A percentile compares a stretch with the other conserved stretches of the same genome.
Conservation (phyloP, 202 grass and related monocot species). For the Zizania palustris region DNA sequence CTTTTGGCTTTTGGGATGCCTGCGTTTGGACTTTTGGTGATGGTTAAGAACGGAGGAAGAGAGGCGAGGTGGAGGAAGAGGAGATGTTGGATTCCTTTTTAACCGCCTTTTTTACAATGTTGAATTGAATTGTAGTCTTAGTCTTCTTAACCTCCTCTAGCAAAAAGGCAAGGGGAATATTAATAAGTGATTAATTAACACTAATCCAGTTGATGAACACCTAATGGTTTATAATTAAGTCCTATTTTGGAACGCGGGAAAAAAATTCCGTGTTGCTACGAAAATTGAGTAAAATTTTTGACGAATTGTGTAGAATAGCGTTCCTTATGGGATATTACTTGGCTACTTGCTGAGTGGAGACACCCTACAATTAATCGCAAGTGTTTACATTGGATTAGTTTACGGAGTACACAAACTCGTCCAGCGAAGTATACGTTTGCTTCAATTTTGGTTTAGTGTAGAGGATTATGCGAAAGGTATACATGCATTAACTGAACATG, state of each 20-base stretch:
- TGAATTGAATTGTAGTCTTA: constrained; percentile 8
- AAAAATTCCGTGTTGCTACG: too few relatives aligned
- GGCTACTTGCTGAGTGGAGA: too few relatives aligned
- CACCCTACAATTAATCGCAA: too few relatives aligned
- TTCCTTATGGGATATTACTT: too few relatives aligned
- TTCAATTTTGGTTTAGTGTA: not conserved
- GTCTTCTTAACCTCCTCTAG: not conserved
- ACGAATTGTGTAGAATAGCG: too few relatives aligned
- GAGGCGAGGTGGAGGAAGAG: not conserved
- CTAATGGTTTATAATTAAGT: too few relatives aligned
- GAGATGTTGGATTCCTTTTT: constrained; percentile 2
- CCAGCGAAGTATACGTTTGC: too few relatives aligned
- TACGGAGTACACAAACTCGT: too few relatives aligned
- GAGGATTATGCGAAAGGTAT: not conserved
- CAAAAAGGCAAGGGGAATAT: not conserved
- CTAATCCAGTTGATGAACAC: too few relatives aligned
- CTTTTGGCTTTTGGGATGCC: constrained; percentile 21
- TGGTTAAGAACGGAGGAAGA: not conserved
- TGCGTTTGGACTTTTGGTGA: constrained; percentile 35
- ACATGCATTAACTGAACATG: not conserved
- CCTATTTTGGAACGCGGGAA: too few relatives aligned
- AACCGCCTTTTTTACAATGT: constrained; percentile 21
- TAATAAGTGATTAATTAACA: not conserved
- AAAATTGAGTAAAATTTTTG: too few relatives aligned
- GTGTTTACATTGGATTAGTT: too few relatives aligned